Evolutionary conservation across 139 green algal species (phyloP).

Genomic region (Nannochloris sp.): DNA sequence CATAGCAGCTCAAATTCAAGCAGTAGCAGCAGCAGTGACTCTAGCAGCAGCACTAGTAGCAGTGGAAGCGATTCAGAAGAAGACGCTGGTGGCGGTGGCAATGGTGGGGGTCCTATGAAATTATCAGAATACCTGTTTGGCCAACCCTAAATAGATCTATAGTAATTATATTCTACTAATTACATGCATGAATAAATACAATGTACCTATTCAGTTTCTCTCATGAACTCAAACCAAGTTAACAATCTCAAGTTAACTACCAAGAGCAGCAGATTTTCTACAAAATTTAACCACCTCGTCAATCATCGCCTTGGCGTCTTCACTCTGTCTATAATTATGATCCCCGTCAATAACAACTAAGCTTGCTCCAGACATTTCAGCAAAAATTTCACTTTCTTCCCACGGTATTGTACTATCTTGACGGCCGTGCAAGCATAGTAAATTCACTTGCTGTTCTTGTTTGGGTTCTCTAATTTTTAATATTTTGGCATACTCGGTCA

Average conservation of each 20-base stretch:
- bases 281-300: slow-evolving; percentile 12
- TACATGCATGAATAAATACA: too few species aligned
- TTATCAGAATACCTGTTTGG: neutral
- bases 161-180: too few species aligned
- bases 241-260: too few species aligned
- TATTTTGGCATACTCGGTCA: neutral
- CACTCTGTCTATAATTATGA: slow-evolving; percentile 26
- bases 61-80: neutral
- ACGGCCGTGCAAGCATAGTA: slow-evolving; percentile 7
- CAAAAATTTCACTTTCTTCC: neutral
- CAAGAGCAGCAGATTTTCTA: too few species aligned
- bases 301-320: slow-evolving; percentile 10
- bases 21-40: slow-evolving; percentile 8
- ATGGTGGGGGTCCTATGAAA: neutral
- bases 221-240: too few species aligned
- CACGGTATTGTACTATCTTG: slow-evolving; percentile 11
- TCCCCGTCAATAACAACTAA: slow-evolving; percentile 29
- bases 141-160: too few species aligned
- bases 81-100: neutral
- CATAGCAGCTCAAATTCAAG: slow-evolving; percentile 9
- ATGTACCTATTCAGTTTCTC: too few species aligned
- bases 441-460: neutral
- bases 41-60: neutral
- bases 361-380: neutral
- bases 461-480: too few species aligned